phyloP scores from a whole-genome alignment of 2,329 filamentous ascomycete species.

The Monilinia aucupariae region DNA sequence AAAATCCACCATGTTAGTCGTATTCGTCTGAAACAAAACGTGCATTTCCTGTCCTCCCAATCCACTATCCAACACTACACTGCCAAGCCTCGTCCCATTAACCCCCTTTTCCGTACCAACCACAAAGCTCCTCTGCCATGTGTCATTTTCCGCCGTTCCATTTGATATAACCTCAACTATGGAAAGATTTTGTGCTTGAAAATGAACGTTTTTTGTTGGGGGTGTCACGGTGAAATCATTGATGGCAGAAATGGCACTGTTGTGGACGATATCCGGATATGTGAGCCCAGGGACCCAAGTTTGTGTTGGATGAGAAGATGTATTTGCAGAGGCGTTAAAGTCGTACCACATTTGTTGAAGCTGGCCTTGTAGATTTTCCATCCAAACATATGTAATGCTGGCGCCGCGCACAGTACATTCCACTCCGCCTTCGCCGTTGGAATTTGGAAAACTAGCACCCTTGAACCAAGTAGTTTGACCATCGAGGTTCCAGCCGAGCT shows the following conservation, averaged over 20 bases:
- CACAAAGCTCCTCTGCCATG: background rate
- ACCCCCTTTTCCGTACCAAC: background rate
- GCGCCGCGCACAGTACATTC: constrained; percentile 6
- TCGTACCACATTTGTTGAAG: constrained; percentile 9
- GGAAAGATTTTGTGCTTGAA: constrained; percentile 4
- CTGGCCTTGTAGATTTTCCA: background rate
- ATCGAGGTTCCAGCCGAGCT: constrained; percentile 10
- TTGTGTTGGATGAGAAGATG: background rate
- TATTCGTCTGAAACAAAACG: background rate
- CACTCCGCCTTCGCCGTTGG: background rate
- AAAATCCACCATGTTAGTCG: background rate
- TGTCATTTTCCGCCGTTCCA: background rate
- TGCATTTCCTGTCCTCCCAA: background rate
- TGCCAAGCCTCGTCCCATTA: constrained; percentile 3
- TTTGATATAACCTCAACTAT: background rate
- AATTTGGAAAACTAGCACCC: constrained; percentile 1
- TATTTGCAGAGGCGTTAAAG: background rate
- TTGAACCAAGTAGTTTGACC: constrained; percentile 2
- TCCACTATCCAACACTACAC: background rate
- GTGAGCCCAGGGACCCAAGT: background rate
- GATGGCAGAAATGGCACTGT: background rate
- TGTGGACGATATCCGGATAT: background rate
- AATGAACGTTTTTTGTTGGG: constrained; percentile 2
- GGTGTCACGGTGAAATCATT: constrained; percentile 5
- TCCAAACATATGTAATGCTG: constrained; percentile 4